Evolutionary conservation across 305 asterid genomes (phyloP), one percentile per base, ranked within the genome.

Genomic region (Rubia tinctorum): DNA sequence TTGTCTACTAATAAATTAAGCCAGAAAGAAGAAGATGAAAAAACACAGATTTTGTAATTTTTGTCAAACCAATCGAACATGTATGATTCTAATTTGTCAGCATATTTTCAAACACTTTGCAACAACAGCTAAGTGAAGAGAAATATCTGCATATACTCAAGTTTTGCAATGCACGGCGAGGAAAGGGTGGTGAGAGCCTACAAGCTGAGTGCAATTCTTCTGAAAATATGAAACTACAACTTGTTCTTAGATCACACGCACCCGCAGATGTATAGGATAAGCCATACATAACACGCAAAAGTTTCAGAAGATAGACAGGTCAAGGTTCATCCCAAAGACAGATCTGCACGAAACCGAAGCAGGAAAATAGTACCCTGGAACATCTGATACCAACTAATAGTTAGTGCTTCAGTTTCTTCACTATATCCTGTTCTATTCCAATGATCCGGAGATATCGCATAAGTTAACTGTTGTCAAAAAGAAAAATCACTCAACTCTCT

Each of bases 1-100:
- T 74, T 85, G 89, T 87, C 90, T 87, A 75, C 53, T 67, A 76
- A 80, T 86, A 69, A 75, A 82, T 86, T 83, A 80, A 71, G 68
- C 85, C 69, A 20, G 30, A 27, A 27, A 80, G 82, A 58, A 68
- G 34, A 30, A 30, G 39, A 34, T 3, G 39, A 34, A 34, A 34
- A 17, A 79, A 75, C 30, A 74, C 53, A 80, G 53, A 78, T 79
- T 79, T 43, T 67, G 77, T 20, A 49, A 66, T 81, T 75, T 15
- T 74, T 59, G 25, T 11, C 59, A 27, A 72, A 63, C 61, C 76
- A 62, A 34, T 34, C 5, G 39, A 34, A 34, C 39, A 34, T 34
- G 39, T 34, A 8, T n/a, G 60, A 53, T 18, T 18, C 22, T 7
- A 53, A 53, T 23, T 53, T 18, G n/a, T 53, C 60, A 6, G 9